Base-by-base conservation (phyloP, 2,329 filamentous ascomycete species). In the Monilinia laxa region DNA sequence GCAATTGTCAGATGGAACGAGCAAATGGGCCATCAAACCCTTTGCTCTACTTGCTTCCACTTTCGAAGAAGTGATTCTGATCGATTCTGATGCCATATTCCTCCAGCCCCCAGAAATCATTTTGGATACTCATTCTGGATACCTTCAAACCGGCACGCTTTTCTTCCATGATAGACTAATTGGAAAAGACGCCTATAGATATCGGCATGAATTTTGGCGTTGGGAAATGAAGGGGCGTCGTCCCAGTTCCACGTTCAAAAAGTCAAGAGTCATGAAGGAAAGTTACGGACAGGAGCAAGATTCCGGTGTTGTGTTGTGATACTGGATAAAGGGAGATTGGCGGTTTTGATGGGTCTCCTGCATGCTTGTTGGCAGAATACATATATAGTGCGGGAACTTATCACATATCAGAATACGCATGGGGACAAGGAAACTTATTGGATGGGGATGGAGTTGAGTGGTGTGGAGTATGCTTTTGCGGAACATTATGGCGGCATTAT, bases 401-500 rank as follows among this genome's bases (percentile, higher is more conserved):
- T 78, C 12, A 80, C 80, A 0, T 81, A 81, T 67, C 73, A 75
- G 42, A 71, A 80, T 38, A 79, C 75, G 0, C 78, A 82, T 28
- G 81, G 81, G 0, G 81, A 82, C 49, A 82, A 82, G 69, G 81
- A 82, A 68, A 79, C 76, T 0, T 82, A 77, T 75, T 82, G 80
- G 81, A 73, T 82, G 28, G 80, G 80, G 0, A 74, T 81, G 10
- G 80, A 82, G 66, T 73, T 81, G 1, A 75, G 76, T 3, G 77
- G 76, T 4, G 75, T 78, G 0, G 68, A 60, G 0, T 81, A 81
- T 62, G 71, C 74, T 2, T 81, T 82, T 66, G 79, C 80, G 7
- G 65, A 71, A 40, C 78, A 80, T 59, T 81, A 82, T 57, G 80
- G 76, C 0, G 75, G 78, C 2, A 78, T 81, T 10, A 69, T 79